These are phyloP conservation scores for Penicillium sp. DNA, from an alignment of 2,329 filamentous ascomycete genomes.

Conservation along the genomic window DNA sequence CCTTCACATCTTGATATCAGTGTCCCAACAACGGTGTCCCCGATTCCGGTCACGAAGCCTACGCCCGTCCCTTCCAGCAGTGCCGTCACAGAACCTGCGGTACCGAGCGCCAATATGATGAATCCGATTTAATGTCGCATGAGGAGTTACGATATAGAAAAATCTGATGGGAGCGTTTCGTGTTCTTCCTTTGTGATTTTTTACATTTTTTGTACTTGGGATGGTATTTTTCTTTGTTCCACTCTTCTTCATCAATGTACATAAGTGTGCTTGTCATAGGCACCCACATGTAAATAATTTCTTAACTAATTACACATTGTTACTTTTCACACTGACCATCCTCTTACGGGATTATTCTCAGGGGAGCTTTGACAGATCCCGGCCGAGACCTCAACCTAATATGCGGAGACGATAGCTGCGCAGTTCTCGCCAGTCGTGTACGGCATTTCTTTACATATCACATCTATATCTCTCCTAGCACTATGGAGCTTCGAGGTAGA, in stretches of 20 bases:
- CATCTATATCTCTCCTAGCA: background rate
- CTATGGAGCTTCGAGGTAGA: background rate
- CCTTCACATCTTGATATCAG: constrained; percentile 28
- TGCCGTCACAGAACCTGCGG: constrained; percentile 23
- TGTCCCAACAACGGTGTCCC: constrained; percentile 27
- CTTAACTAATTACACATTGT: background rate
- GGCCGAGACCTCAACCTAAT: background rate
- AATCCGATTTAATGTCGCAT: constrained; percentile 39
- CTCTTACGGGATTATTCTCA: background rate
- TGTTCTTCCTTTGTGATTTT: background rate
- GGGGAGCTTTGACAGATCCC: background rate
- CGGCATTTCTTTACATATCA: too few species aligned
- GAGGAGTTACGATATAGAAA: constrained; percentile 24
- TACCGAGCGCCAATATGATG: constrained; percentile 38
- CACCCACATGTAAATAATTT: background rate
- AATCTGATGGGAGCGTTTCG: constrained; percentile 11
- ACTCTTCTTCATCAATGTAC: background rate
- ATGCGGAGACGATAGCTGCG: constrained; percentile 6
- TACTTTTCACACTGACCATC: background rate
- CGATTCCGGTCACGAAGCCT: constrained; percentile 25
- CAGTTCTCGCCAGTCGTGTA: background rate
- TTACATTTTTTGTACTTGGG: background rate
- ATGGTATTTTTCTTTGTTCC: background rate
- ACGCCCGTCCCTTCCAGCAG: constrained; percentile 14
- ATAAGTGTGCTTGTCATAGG: background rate